Evolutionary conservation across 225 moss, liverwort and hornwort genomes (phyloP).

Genomic region (Anthoceros angustus): DNA sequence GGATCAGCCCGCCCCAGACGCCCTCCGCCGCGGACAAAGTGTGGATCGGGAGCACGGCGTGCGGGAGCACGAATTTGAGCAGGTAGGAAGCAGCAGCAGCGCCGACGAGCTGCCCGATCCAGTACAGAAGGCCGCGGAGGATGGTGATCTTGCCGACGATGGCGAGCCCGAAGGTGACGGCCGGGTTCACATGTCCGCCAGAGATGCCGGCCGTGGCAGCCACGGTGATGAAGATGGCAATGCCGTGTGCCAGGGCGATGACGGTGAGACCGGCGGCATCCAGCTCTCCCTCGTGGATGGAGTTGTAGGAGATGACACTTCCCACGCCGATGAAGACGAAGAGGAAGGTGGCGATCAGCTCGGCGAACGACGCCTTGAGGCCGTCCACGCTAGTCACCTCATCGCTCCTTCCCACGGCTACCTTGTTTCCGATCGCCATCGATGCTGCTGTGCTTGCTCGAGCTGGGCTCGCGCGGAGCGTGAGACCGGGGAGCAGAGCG

Average conservation of each 20-base stretch:
- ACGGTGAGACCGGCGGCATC: slow-evolving; percentile 37
- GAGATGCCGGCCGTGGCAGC: slow-evolving; percentile 71
- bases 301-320: slow-evolving; percentile 53
- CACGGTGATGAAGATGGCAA: slow-evolving; percentile 39
- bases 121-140: slow-evolving; percentile 56
- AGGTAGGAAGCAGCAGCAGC: slow-evolving; percentile 24
- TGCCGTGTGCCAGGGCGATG: slow-evolving; percentile 63
- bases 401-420: slow-evolving; percentile 32
- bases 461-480: not conserved
- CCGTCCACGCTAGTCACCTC: slow-evolving; percentile 58
- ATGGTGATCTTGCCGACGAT: slow-evolving; percentile 75
- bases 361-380: slow-evolving; percentile 76
- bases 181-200: slow-evolving; percentile 87
- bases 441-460: not conserved
- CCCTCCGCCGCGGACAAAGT: slow-evolving; percentile 17
- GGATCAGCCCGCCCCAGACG: slow-evolving; percentile 11
- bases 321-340: slow-evolving; percentile 93
- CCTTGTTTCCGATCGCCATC: slow-evolving; percentile 28
- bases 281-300: slow-evolving; percentile 14
- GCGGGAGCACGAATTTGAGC: not conserved
- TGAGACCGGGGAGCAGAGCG: not conserved
- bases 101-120: slow-evolving; percentile 72
- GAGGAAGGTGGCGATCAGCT: slow-evolving; percentile 63
- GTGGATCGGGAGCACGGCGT: slow-evolving; percentile 22
- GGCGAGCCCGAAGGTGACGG: slow-evolving; percentile 62